Base-by-base conservation (phyloP, 768 basidiomycete species). In the Tylopilus plumbeoviolaceoides region DNA sequence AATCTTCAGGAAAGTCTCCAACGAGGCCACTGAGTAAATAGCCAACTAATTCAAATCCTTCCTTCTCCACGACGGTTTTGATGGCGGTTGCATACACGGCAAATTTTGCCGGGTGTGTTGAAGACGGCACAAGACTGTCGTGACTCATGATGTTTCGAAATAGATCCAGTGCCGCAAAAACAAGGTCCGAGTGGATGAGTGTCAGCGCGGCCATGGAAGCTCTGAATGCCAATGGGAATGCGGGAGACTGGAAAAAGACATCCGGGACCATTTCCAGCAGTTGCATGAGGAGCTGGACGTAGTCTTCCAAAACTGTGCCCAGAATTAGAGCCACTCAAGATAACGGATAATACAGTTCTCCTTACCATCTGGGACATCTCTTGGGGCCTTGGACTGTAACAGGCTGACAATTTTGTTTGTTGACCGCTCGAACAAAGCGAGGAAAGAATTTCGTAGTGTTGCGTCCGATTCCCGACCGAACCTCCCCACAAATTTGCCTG, bases 351-450 rank as follows among this genome's bases (percentile, higher is more conserved):
- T 21, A 39, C 10, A 5, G 25, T n/a, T 33, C 20, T n/a, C 65
- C 89, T 64, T 61, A 98, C 97, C 85, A 72, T 98, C 97, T 35
- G 95, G 92, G 35, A 97, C 78, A 51, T 88, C 85, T 25, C 80
- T 72, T 17, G 91, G 82, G 7, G 78, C 67, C 60, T 89, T 87
- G 23, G 77, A 71, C 59, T 87, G 83, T 50, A 98, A 67, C 42
- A 94, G 57, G 42, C 75, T 69, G 12, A 86, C 79, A 4, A 93
- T 65, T 63, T 88, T 89, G 52, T 74, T 76, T 17, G 90, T 95
- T 12, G 85, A 80, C 39, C 80, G 75, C 62, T 95, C 93, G 62
- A 87, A 93, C 35, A 89, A 67, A 18, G 77, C 76, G 50, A 76
- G 72, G 56, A 92, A 79, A 7, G 87, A 73, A 7, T 63, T 70